Conservation (phyloP, 192 early-diverging fungal genomes). For the Podila minutissima region DNA sequence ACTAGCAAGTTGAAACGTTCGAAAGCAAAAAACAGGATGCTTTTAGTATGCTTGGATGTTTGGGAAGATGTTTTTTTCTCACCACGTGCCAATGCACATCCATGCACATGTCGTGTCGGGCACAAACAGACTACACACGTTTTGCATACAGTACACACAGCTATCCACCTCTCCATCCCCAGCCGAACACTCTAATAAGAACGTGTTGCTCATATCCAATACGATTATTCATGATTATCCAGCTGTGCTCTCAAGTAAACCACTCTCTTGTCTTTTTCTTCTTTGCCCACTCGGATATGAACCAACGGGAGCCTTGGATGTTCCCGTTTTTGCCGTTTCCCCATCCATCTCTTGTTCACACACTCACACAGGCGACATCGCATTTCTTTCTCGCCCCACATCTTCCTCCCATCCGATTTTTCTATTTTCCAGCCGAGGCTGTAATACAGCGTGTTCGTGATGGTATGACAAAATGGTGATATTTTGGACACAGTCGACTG, state of each 20-base stretch:
- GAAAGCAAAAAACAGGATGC: background rate
- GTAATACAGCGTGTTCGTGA: background rate
- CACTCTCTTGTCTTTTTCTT: background rate
- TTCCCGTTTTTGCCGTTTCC: background rate
- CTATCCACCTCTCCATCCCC: no score
- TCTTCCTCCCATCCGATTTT: no score
- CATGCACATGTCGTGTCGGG: no score
- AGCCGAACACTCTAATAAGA: no score
- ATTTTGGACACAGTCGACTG: background rate
- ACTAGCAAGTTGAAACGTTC: constrained; percentile 56
- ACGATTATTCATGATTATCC: background rate
- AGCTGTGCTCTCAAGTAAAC: background rate
- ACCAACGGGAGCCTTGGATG: background rate
- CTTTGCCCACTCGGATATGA: background rate
- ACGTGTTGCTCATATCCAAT: no score
- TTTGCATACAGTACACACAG: no score
- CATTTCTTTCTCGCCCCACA: background rate
- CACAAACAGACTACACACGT: no score
- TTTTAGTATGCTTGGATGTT: no score
- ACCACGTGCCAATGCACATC: no score
- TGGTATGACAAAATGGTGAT: constrained; percentile 17
- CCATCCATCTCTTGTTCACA: no score
- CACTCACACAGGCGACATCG: background rate
- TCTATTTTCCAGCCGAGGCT: background rate
- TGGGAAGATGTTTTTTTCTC: no score